Evolutionary conservation across 2,329 filamentous ascomycete species (phyloP).

Genomic region (Penicillium palitans): DNA sequence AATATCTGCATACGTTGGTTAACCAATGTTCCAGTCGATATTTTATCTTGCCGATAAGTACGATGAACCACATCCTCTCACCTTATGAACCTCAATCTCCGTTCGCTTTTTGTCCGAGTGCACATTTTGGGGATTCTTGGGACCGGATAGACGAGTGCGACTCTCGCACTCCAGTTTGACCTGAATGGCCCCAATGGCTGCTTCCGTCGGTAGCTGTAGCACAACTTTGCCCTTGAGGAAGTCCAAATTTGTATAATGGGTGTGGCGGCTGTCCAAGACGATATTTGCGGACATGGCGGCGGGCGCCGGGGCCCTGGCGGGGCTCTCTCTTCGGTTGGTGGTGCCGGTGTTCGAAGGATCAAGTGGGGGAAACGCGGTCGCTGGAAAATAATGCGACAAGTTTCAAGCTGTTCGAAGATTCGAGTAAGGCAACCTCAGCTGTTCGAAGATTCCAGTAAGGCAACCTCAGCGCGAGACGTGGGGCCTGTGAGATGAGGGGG

Average conservation of each 20-base stretch:
- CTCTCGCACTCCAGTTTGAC: constrained; percentile 54
- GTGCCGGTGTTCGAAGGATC: neutral
- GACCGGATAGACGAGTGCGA: constrained; percentile 45
- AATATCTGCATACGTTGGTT: constrained; percentile 39
- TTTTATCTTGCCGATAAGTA: neutral
- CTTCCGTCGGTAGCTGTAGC: constrained; percentile 44
- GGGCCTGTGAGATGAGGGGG: constrained; percentile 9
- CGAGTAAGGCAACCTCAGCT: neutral
- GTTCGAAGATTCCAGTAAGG: neutral
- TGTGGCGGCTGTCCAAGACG: constrained; percentile 45
- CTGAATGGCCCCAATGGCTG: constrained; percentile 47
- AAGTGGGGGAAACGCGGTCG: neutral
- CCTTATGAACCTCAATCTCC: constrained; percentile 53
- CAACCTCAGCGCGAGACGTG: neutral
- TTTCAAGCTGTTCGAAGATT: neutral
- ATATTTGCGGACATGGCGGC: constrained; percentile 49
- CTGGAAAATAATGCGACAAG: neutral
- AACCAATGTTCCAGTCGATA: constrained; percentile 2
- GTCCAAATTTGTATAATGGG: constrained; percentile 52
- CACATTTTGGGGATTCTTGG: constrained; percentile 43
- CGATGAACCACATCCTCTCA: constrained; percentile 24
- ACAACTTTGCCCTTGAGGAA: constrained; percentile 48
- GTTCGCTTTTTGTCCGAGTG: constrained; percentile 49
- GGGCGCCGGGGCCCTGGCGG: constrained; percentile 18
- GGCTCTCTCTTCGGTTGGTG: constrained; percentile 1